phyloP scores from a whole-genome alignment of 2,329 filamentous ascomycete genomes.

The Trichoderma oligosporum region DNA sequence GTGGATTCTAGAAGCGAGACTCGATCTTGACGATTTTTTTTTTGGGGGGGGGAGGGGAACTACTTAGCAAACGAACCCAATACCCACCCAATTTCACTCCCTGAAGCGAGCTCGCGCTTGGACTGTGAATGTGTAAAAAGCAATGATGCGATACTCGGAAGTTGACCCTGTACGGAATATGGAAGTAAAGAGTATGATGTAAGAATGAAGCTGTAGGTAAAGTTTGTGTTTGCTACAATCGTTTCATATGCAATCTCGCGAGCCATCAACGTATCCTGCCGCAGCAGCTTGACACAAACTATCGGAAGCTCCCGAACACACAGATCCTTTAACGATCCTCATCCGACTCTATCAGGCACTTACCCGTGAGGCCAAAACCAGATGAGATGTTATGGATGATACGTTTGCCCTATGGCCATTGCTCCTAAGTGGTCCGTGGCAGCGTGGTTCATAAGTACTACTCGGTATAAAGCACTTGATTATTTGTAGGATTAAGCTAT shows the following conservation, averaged over 20 bases:
- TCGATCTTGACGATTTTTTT: conserved; percentile 11
- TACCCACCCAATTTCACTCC: not conserved
- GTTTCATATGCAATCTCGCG: no score
- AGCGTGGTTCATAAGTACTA: no score
- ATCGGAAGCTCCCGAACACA: conserved; percentile 13
- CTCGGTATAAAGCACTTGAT: not conserved
- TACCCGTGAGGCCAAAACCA: no score
- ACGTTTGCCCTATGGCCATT: no score
- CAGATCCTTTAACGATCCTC: conserved; percentile 10
- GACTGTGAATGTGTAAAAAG: not conserved
- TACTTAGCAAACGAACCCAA: not conserved
- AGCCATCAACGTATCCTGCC: no score
- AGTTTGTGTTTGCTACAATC: not conserved
- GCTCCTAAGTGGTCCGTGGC: no score
- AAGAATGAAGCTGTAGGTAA: not conserved
- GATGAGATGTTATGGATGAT: no score
- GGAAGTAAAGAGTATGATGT: not conserved
- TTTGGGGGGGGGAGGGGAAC: conserved; percentile 2
- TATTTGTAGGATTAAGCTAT: not conserved
- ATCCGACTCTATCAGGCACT: no score
- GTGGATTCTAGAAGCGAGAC: conserved; percentile 18
- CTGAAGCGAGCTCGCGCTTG: not conserved
- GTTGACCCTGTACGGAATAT: no score
- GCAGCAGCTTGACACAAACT: no score
- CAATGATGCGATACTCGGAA: no score